Evolutionary conservation across 768 basidiomycete genomes (phyloP).

Genomic region (Dendrothele bispora): DNA sequence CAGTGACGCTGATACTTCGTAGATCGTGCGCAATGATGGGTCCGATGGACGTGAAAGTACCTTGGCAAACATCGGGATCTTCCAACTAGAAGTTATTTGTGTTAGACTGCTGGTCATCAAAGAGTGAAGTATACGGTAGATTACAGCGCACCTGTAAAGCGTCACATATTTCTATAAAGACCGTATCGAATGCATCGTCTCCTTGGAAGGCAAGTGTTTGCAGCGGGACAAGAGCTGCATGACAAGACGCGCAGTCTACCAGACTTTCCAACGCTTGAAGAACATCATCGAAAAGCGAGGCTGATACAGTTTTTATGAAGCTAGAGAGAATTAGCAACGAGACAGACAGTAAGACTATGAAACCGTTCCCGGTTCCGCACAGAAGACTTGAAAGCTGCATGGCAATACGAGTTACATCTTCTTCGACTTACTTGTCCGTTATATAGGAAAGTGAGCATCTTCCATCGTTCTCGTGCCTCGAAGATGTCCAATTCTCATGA

Average conservation of each 20-base stretch:
- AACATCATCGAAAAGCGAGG: too few species aligned
- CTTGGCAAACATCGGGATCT: slow-evolving; percentile 38
- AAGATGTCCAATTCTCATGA: too few species aligned
- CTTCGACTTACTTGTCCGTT: too few species aligned
- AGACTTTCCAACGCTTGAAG: slow-evolving; percentile 21
- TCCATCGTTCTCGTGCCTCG: too few species aligned
- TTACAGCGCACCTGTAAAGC: slow-evolving; percentile 17
- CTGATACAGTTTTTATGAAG: too few species aligned
- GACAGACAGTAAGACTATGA: too few species aligned
- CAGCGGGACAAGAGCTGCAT: slow-evolving; percentile 28
- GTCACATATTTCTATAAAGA: slow-evolving; percentile 25
- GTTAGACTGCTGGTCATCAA: background rate
- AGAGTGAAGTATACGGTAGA: too few species aligned
- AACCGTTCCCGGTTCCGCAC: too few species aligned
- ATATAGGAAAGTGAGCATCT: too few species aligned
- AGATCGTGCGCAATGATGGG: slow-evolving; percentile 41
- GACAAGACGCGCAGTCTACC: slow-evolving; percentile 28
- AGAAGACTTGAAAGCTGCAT: too few species aligned
- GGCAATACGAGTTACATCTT: too few species aligned
- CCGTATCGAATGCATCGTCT: slow-evolving; percentile 25
- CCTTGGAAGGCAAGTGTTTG: slow-evolving; percentile 30
- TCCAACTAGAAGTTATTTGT: slow-evolving; percentile 21
- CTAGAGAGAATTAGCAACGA: too few species aligned
- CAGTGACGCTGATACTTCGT: slow-evolving; percentile 29
- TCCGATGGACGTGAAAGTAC: slow-evolving; percentile 29